Evolutionary conservation across 768 basidiomycete genomes (phyloP).

Genomic region (Russula virescens): DNA sequence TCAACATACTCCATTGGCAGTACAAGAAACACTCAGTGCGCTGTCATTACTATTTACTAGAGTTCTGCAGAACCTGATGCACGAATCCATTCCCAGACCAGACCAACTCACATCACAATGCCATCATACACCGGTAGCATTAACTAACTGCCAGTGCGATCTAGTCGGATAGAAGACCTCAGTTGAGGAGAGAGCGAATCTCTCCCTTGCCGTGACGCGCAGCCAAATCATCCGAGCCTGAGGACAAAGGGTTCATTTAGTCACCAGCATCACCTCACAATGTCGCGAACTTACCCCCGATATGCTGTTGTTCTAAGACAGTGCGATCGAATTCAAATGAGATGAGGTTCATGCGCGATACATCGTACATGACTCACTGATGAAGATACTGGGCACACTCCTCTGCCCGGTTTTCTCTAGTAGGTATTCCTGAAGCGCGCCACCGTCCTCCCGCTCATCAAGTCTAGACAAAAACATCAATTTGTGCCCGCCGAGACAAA

Average conservation of each 20-base stretch:
- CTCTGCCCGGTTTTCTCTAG: slow-evolving; percentile 54
- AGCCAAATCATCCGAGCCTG: not conserved
- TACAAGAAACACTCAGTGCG: not conserved
- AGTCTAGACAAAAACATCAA: slow-evolving; percentile 38
- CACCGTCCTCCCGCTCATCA: slow-evolving; percentile 50
- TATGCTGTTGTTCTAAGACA: slow-evolving; percentile 41
- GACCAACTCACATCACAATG: not conserved
- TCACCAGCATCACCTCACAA: not conserved
- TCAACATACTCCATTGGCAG: not conserved
- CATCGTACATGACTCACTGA: slow-evolving; percentile 40
- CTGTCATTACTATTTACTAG: not conserved
- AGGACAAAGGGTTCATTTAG: not conserved
- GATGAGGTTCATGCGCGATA: not conserved
- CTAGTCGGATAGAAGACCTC: not conserved
- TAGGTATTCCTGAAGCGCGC: slow-evolving; percentile 62
- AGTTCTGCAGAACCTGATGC: not conserved
- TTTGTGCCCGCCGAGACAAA: not conserved
- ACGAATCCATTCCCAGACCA: not conserved
- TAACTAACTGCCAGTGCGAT: not conserved
- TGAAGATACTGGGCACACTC: slow-evolving; percentile 76
- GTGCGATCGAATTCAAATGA: not conserved
- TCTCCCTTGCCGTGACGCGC: not conserved
- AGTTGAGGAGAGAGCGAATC: slow-evolving; percentile 3
- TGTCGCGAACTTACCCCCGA: slow-evolving; percentile 40
- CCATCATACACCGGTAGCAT: not conserved